Percentiles rank a stretch among this genome's conserved stretches.
phyloP scores from a whole-genome alignment of 169 alveolate genomes.

The Theileria orientalis region DNA sequence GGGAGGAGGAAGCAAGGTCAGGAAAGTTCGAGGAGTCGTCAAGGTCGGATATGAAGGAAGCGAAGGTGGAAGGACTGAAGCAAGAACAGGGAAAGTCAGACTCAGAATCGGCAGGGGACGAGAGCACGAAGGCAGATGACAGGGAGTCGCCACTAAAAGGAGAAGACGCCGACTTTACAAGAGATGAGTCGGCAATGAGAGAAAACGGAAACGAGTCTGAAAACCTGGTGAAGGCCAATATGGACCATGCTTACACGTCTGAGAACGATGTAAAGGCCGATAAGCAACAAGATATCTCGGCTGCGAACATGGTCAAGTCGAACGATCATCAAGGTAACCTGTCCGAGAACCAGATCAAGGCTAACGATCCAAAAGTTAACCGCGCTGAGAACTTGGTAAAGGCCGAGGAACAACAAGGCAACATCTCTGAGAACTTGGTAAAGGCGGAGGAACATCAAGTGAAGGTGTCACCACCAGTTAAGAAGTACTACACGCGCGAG shows the following conservation, averaged over 20 bases:
- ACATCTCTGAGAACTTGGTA: background rate
- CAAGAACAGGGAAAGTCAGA: background rate
- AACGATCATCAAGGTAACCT: too few species aligned
- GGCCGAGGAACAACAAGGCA: background rate
- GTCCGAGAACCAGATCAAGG: too few species aligned
- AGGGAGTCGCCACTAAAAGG: background rate
- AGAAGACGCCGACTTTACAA: background rate
- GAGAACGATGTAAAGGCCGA: too few species aligned
- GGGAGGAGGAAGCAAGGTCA: background rate
- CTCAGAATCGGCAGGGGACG: background rate
- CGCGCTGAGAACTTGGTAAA: background rate
- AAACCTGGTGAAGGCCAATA: too few species aligned
- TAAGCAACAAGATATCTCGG: too few species aligned
- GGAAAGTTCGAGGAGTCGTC: background rate
- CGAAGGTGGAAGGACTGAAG: background rate
- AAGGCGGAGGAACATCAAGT: background rate
- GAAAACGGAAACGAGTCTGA: background rate
- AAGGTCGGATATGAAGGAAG: background rate
- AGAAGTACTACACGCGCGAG: constrained; percentile 1
- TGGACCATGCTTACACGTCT: too few species aligned
- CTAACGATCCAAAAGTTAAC: too few species aligned
- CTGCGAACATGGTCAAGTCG: too few species aligned
- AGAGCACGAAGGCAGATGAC: background rate
- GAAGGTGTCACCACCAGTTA: background rate
- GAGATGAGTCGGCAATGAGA: background rate